A percentile compares a stretch with the other conserved stretches of the same genome.
Conservation (phyloP, 768 basidiomycete genomes). For the Rhizopogon vesiculosus region DNA sequence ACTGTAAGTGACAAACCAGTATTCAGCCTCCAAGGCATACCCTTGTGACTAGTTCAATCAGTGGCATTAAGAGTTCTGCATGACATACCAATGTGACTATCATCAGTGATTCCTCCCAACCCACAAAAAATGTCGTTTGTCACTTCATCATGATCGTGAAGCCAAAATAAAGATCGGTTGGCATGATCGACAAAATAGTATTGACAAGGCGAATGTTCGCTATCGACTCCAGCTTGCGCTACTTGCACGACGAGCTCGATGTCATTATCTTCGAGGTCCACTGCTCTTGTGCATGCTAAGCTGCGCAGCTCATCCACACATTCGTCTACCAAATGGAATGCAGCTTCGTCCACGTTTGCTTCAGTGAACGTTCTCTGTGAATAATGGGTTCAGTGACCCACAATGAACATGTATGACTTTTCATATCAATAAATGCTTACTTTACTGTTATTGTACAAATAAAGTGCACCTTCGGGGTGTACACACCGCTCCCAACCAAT, state of each 20-base stretch:
- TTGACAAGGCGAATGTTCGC: background rate
- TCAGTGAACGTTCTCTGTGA: background rate
- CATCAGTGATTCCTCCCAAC: background rate
- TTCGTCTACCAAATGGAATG: background rate
- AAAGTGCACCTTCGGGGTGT: constrained; percentile 55
- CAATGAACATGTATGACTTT: too few relatives aligned
- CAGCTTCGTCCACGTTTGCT: background rate
- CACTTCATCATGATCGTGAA: background rate
- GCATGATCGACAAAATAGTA: constrained; percentile 5
- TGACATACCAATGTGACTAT: constrained; percentile 1
- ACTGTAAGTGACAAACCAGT: constrained; percentile 2
- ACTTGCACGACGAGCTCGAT: background rate
- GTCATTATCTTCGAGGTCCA: background rate
- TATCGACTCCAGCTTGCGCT: background rate
- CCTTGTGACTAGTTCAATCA: background rate
- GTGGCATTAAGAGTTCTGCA: background rate
- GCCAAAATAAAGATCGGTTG: background rate
- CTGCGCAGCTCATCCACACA: background rate
- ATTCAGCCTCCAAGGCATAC: constrained; percentile 1
- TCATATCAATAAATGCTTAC: constrained; percentile 18
- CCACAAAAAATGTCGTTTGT: background rate
- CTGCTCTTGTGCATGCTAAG: background rate
- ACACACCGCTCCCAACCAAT: background rate
- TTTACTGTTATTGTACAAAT: constrained; percentile 40
- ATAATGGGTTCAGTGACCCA: background rate